Percentiles rank a stretch among this genome's conserved stretches.
Conservation (phyloP, 1,284 basidiomycete species). For the Exsudoporus floridanus region DNA sequence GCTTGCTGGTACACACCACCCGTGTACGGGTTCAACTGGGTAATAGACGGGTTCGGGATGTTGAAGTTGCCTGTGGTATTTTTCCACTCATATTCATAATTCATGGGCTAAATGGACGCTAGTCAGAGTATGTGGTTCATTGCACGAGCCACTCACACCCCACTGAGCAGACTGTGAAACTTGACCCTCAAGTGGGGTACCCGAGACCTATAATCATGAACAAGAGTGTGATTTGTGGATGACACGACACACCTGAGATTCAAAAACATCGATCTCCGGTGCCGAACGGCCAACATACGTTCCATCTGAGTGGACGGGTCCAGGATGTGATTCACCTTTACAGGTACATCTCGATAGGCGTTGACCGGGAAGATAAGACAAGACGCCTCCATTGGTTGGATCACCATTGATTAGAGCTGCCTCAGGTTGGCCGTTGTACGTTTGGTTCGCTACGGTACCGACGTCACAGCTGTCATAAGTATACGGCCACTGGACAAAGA, state of each 20-base stretch:
- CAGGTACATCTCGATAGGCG: conserved; percentile 67
- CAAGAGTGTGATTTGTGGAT: background rate
- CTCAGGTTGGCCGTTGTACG: conserved; percentile 37
- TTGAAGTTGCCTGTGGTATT: conserved; percentile 42
- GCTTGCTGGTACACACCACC: conserved; percentile 63
- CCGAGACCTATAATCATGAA: conserved; percentile 36
- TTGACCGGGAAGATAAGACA: conserved; percentile 63
- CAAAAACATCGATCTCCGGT: conserved; percentile 73
- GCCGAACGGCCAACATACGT: conserved; percentile 63
- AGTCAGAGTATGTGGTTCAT: conserved; percentile 6
- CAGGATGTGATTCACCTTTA: conserved; percentile 60
- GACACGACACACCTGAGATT: conserved; percentile 43
- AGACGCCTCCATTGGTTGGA: conserved; percentile 30
- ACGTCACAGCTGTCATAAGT: conserved; percentile 57
- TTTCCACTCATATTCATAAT: conserved; percentile 37
- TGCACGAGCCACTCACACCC: conserved; percentile 40
- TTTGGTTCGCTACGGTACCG: conserved; percentile 58
- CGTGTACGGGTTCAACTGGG: conserved; percentile 44
- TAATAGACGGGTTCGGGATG: conserved; percentile 41
- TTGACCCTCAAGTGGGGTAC: conserved; percentile 33
- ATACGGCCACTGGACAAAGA: conserved; percentile 42
- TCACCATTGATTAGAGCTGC: conserved; percentile 45
- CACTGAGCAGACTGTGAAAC: conserved; percentile 51
- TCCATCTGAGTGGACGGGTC: conserved; percentile 49
- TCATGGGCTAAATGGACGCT: conserved; percentile 27